Base-by-base conservation (phyloP, 495 filamentous ascomycete genomes). In the Cladorrhinum samala region DNA sequence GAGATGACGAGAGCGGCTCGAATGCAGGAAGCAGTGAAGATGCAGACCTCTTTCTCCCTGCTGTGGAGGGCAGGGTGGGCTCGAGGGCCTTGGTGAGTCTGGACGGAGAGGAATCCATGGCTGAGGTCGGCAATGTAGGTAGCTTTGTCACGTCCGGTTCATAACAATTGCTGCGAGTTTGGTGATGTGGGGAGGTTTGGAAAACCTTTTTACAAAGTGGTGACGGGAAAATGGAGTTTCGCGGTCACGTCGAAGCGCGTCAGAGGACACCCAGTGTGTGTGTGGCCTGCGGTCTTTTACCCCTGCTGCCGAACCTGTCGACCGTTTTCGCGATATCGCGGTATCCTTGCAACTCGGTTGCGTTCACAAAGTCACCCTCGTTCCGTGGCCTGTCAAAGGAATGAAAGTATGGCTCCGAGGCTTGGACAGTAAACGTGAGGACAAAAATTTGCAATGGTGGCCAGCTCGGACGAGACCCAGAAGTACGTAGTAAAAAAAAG, bases 1-100 rank as follows among this genome's bases (percentile, higher is more conserved):
- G 93, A 25, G 92, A 95, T 11, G 91, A 94, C 46, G 88, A 92
- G 50, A 87, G 77, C 27, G 90, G 93, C 72, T 98, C 93, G 70
- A 97, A 96, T 5, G 93, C 85, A 53, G 93, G 93, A 36, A 97
- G 81, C 45, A 98, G 70, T 51, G 89, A 81, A 16, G 87, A 78
- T 55, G 86, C 86, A 39, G 87, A 82, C 70, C 89, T 84, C 75
- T 94, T 94, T 51, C 83, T 69, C 57, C 88, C 83, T 45, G 80
- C 78, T 13, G 73, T 70, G 47, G 76, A 70, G 64, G 79, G 71
- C 42, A 77, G 60, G 44, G 61, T 53, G 18, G 67, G 67, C 65
- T 70, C 67, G 24, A 52, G 50, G 25, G 54, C 52, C 45, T 54
- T 62, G 54, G 13, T 43, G 13, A 46, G 18, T 24, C 55, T 46